Conservation (phyloP, 805 yeast species). For the Komagataella mondaviorum region DNA sequence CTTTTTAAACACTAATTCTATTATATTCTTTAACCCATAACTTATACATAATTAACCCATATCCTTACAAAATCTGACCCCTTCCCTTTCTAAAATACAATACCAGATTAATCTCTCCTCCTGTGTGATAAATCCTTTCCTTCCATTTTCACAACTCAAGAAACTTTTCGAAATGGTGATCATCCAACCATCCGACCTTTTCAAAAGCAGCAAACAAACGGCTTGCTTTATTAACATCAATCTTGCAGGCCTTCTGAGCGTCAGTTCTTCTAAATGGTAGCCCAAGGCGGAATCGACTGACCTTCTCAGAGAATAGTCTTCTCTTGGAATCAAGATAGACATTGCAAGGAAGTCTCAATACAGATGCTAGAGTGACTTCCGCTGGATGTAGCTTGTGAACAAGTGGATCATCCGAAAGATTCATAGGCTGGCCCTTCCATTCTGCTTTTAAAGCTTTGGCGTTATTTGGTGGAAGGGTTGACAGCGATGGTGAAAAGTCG, state of each 20-base stretch:
- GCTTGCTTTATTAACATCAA: slow-evolving; percentile 93
- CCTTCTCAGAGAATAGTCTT: slow-evolving; percentile 82
- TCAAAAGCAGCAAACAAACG: slow-evolving; percentile 84
- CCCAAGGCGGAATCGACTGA: slow-evolving; percentile 52
- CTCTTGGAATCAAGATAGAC: slow-evolving; percentile 72
- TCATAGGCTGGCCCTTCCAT: slow-evolving; percentile 99
- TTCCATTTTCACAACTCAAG: slow-evolving; percentile 8
- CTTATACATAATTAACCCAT: neutral
- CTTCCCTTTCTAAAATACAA: neutral
- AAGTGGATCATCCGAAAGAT: slow-evolving; percentile 66
- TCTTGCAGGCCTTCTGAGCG: slow-evolving; percentile 94
- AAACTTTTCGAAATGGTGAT: slow-evolving; percentile 45
- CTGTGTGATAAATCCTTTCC: neutral
- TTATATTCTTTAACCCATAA: neutral
- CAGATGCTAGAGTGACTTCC: slow-evolving; percentile 74
- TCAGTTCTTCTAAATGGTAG: slow-evolving; percentile 90
- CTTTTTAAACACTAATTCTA: neutral
- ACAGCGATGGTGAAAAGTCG: slow-evolving; percentile 67
- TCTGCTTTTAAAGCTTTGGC: slow-evolving; percentile 72
- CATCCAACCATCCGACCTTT: slow-evolving; percentile 84
- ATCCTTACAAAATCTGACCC: neutral
- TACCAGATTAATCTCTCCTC: neutral
- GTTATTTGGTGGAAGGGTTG: slow-evolving; percentile 48
- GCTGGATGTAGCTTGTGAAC: slow-evolving; percentile 75
- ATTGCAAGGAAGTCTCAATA: slow-evolving; percentile 78